Evolutionary conservation across 768 basidiomycete species (phyloP), one percentile per base, ranked within the genome.

Genomic region (Trametes villosa): DNA sequence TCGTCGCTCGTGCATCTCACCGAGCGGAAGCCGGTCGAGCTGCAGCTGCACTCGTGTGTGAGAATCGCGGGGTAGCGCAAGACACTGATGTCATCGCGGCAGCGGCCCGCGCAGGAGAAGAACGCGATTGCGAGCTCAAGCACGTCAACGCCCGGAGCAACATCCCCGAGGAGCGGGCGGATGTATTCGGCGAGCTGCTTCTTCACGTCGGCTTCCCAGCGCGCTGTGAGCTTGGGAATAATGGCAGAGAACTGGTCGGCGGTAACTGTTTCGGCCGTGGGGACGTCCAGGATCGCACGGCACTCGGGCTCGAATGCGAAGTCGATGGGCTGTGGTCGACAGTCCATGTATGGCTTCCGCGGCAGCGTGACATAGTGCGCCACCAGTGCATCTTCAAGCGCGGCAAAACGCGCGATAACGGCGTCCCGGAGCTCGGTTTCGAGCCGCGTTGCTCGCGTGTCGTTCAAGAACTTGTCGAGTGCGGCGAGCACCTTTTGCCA

Each of bases 201-300:
- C 34, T 36, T 55, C 15, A 11, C 12, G 2, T 55, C 33, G 0
- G 54, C 33, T n/a, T 46, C 44, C 44, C 44, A 55, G 15, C 27
- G 24, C 11, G 30, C 17, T 7, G 24, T 33, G 7, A 55, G 8
- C 18, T 13, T 15, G 1, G 54, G 54, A 22, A 55, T 2, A 4
- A 55, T 15, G 3, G 30, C 3, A 20, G 38, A 17, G 31, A 58
- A 44, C n/a, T 50, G 40, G 2, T 12, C 30, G 1, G 8, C 27
- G 17, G 57, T 42, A 22, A 58, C 34, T 6, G 8, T 34, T 9
- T 31, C n/a, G 4, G 48, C 27, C 22, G n/a, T 15, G 6, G 47
- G 47, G 8, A 31, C 48, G n/a, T 58, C 57, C 7, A 58, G 18
- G 20, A 58, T 20, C 29, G 49, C 40, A 38, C 33, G 30, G 48